phyloP scores from a whole-genome alignment of 345 rosid species.

The Brassica napus region DNA sequence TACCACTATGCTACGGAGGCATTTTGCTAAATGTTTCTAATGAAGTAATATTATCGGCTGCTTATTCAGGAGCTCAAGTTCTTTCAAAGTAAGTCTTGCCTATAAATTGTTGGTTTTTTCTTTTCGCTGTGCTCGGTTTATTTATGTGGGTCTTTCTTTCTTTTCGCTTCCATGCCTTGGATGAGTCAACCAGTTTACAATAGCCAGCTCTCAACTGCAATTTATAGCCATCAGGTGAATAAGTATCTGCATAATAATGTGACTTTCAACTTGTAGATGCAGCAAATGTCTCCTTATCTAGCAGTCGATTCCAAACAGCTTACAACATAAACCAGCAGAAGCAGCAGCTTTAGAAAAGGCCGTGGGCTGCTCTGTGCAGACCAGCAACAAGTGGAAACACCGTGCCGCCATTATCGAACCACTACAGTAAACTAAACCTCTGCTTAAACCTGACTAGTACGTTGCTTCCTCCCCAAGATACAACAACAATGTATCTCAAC shows the following conservation, averaged over 20 bases:
- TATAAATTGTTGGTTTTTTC: too few relatives aligned
- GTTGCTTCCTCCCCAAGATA: conserved; percentile 41
- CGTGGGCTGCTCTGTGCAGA: conserved; percentile 60
- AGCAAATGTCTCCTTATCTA: conserved; percentile 46
- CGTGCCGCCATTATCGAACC: conserved; percentile 37
- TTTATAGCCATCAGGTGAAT: too few relatives aligned
- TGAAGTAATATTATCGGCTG: too few relatives aligned
- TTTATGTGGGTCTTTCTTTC: too few relatives aligned
- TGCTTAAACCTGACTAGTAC: conserved; percentile 35
- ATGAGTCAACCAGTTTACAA: too few relatives aligned
- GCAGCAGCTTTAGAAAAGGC: conserved; percentile 43
- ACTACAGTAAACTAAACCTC: conserved; percentile 48
- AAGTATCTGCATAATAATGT: too few relatives aligned
- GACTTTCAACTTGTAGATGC: conserved; percentile 33
- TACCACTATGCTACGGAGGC: conserved; percentile 99
- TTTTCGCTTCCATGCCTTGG: too few relatives aligned
- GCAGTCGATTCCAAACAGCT: conserved; percentile 42
- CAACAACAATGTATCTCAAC: conserved; percentile 14
- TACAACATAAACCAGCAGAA: conserved; percentile 38
- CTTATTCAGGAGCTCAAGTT: too few relatives aligned
- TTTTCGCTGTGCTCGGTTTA: too few relatives aligned
- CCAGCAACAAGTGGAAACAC: conserved; percentile 31
- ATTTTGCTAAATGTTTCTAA: neutral
- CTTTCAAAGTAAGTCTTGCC: too few relatives aligned
- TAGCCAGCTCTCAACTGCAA: too few relatives aligned